Conservation (phyloP, 257 asterid species). For the Solanum bulbocastanum region DNA sequence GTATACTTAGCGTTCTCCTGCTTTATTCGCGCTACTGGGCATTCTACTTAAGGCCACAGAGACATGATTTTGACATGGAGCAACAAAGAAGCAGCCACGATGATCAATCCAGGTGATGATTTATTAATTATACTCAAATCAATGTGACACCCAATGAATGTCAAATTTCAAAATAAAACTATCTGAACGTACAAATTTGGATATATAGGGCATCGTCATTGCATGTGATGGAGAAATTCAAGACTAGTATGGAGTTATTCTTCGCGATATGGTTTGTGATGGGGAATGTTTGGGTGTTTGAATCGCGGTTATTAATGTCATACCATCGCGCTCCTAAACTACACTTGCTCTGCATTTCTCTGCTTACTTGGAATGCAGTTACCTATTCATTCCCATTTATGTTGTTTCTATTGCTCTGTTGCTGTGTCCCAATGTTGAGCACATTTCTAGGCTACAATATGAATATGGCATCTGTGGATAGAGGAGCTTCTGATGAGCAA, state of each 20-base stretch:
- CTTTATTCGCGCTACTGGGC: constrained; percentile 47
- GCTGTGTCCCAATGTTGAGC: constrained; percentile 69
- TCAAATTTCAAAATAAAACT: neutral
- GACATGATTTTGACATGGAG: constrained; percentile 43
- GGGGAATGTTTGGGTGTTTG: constrained; percentile 95
- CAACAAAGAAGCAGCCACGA: constrained; percentile 44
- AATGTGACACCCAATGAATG: neutral
- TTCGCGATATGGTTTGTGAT: constrained; percentile 96
- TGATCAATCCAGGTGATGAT: constrained; percentile 45
- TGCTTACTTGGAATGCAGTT: constrained; percentile 82
- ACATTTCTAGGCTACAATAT: constrained; percentile 73
- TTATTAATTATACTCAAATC: neutral
- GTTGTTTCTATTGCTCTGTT: constrained; percentile 67
- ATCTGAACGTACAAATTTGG: neutral
- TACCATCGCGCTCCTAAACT: constrained; percentile 61
- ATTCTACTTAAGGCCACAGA: constrained; percentile 4
- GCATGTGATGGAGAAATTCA: constrained; percentile 45
- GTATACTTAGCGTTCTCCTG: constrained; percentile 40
- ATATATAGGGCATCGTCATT: neutral
- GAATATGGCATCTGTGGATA: constrained; percentile 55
- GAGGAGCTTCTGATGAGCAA: constrained; percentile 80
- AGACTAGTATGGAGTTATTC: constrained; percentile 51
- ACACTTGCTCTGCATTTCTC: constrained; percentile 71
- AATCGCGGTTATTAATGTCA: constrained; percentile 67
- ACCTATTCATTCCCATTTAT: constrained; percentile 85